Evolutionary conservation across 768 basidiomycete species (phyloP), one percentile per base, ranked within the genome.

Genomic region (Xanthoconium purpureum): DNA sequence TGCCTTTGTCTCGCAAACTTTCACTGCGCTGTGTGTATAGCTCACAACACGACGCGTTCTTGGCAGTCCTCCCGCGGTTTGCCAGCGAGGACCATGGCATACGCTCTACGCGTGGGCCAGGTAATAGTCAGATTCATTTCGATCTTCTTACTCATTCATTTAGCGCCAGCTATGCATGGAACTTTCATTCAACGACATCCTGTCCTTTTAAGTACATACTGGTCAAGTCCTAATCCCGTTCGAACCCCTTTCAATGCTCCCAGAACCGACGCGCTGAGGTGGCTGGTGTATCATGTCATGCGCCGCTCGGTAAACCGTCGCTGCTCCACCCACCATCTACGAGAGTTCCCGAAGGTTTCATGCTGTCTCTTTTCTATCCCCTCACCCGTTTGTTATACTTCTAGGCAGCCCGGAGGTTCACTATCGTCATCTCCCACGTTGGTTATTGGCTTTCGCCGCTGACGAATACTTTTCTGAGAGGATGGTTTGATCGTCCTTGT

Each of bases 391-490:
- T 51, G n/a, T 32, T 17, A 35, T 9, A 12, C 33, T 9, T 35
- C 2, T 6, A 35, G 33, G 33, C 33, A 35, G 33, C 33, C 33
- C 33, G 12, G 33, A 39, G 10, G 50, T 36, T 44, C 13, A n/a
- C 24, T 17, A 18, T 42, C 32, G 14, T 50, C 47, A 17, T 59
- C 39, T 45, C 45, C 30, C 35, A 9, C 38, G 4, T 35, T 38
- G 33, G 17, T 36, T 20, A 15, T 10, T 30, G 28, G 15, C 17
- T 30, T 45, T 40, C 18, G 24, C 35, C 44, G 28, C 11, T n/a
- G 49, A 54, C 15, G 43, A 24, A 17, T 28, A 18, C 11, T 37
- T 50, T 48, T 52, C 49, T 58, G 52, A 50, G 47, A 48, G 42
- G 12, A 0, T 47, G 37, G 47, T 29, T 32, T 1, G 15, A 38